These are phyloP conservation scores for Thermothelomyces thermophilus DNA, from an alignment of 2,329 filamentous ascomycete species.

Conservation along the genomic window DNA sequence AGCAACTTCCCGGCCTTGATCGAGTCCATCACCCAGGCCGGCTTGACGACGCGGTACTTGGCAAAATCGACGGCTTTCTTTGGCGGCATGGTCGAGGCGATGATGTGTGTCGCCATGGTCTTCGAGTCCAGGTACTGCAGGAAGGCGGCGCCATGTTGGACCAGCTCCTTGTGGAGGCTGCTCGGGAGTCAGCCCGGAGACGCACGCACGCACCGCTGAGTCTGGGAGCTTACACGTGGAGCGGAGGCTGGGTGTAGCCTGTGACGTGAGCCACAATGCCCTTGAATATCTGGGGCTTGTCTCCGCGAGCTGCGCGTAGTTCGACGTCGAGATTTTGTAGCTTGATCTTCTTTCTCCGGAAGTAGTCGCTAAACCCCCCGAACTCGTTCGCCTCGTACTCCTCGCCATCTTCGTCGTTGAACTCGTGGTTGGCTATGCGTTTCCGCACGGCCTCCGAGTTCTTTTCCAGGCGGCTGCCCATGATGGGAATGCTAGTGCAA, in stretches of 20 bases:
- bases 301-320: constrained; percentile 59
- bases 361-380: constrained; percentile 86
- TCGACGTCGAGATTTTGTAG: constrained; percentile 89
- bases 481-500: no score
- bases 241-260: constrained; percentile 89
- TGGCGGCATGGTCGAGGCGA: constrained; percentile 80
- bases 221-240: constrained; percentile 56
- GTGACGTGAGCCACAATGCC: constrained; percentile 88
- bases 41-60: constrained; percentile 86
- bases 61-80: constrained; percentile 89
- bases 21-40: constrained; percentile 89
- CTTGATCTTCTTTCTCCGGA: constrained; percentile 93
- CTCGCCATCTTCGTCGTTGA: constrained; percentile 76
- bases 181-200: constrained; percentile 1
- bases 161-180: constrained; percentile 73
- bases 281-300: constrained; percentile 80
- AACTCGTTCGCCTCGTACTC: constrained; percentile 86
- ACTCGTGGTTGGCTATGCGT: constrained; percentile 59
- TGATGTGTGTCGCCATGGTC: constrained; percentile 91
- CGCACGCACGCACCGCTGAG: no score
- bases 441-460: constrained; percentile 58
- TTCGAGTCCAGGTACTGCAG: constrained; percentile 93
- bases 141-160: constrained; percentile 89
- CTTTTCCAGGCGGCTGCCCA: constrained; percentile 57
- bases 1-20: constrained; percentile 72